These are phyloP conservation scores for Tuber brumale DNA, from an alignment of 495 filamentous ascomycete genomes.

Conservation along the genomic window DNA sequence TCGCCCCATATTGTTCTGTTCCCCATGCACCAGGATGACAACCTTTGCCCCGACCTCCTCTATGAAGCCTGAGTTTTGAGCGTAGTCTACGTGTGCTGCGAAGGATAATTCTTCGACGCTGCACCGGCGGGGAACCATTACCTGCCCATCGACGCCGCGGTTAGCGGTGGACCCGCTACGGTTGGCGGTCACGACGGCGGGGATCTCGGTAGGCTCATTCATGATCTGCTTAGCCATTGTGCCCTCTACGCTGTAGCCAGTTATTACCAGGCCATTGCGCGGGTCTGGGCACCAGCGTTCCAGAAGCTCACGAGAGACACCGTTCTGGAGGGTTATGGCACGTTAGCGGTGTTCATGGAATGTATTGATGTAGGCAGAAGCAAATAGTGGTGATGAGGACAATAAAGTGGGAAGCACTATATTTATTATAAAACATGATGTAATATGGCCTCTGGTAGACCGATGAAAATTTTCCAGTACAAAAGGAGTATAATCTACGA, in stretches of 20 bases:
- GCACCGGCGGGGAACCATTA: conserved; percentile 87
- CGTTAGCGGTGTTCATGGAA: conserved; percentile 24
- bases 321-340: conserved; percentile 56
- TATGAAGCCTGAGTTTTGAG: conserved; percentile 89
- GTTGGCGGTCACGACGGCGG: conserved; percentile 73
- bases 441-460: neutral
- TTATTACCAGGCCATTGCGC: conserved; percentile 93
- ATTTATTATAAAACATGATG: conserved; percentile 36
- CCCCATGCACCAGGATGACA: conserved; percentile 95
- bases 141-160: conserved; percentile 57
- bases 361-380: conserved; percentile 16
- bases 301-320: conserved; percentile 81
- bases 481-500: neutral
- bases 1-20: conserved; percentile 96
- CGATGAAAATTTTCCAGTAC: neutral
- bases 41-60: conserved; percentile 85
- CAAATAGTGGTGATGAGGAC: conserved; percentile 14
- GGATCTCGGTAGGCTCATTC: conserved; percentile 86
- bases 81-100: conserved; percentile 94
- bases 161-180: conserved; percentile 48
- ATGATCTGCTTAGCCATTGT: conserved; percentile 96
- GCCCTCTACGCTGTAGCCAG: conserved; percentile 94
- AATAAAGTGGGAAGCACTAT: conserved; percentile 29
- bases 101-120: conserved; percentile 89
- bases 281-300: conserved; percentile 94